A percentile compares a stretch with the other conserved stretches of the same genome.
Evolutionary conservation across 2,329 filamentous ascomycete genomes (phyloP).

Genomic region (Microdochium nivale): DNA sequence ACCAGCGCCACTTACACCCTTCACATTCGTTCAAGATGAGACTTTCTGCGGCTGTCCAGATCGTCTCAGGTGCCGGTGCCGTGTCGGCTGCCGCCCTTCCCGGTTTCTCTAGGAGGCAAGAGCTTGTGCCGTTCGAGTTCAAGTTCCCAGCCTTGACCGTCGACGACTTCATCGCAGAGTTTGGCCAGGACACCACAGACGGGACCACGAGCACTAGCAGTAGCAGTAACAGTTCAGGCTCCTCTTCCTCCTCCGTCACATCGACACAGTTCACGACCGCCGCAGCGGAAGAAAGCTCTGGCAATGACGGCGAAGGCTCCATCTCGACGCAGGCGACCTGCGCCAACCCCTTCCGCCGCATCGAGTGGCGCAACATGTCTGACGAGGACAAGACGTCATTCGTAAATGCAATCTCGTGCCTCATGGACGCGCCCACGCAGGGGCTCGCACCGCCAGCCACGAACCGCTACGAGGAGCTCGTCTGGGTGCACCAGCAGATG

Average conservation of each 20-base stretch:
- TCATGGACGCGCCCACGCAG: conserved; percentile 19
- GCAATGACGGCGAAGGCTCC: conserved; percentile 3
- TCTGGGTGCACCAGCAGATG: conserved; percentile 25
- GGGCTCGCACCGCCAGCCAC: conserved; percentile 14
- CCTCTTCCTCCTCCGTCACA: neutral
- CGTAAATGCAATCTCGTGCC: conserved; percentile 23
- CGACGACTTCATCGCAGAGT: neutral
- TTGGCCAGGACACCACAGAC: neutral
- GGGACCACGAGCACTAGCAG: neutral
- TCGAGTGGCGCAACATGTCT: conserved; percentile 23
- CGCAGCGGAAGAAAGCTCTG: conserved; percentile 2
- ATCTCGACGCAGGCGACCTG: conserved; percentile 11
- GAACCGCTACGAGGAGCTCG: conserved; percentile 27
- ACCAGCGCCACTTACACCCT: too few species aligned
- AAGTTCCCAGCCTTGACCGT: neutral
- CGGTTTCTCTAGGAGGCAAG: neutral
- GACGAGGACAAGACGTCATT: conserved; percentile 19
- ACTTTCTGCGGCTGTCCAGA: neutral
- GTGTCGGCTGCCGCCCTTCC: neutral
- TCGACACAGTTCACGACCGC: conserved; percentile 3
- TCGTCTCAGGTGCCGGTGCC: neutral
- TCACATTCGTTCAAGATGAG: neutral
- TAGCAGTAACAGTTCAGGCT: neutral
- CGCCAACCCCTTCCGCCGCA: conserved; percentile 14
- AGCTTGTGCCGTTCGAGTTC: neutral